Percentiles rank a stretch among this genome's conserved stretches.
phyloP scores from a whole-genome alignment of 2,329 filamentous ascomycete genomes.

The Apiospora arundinis region DNA sequence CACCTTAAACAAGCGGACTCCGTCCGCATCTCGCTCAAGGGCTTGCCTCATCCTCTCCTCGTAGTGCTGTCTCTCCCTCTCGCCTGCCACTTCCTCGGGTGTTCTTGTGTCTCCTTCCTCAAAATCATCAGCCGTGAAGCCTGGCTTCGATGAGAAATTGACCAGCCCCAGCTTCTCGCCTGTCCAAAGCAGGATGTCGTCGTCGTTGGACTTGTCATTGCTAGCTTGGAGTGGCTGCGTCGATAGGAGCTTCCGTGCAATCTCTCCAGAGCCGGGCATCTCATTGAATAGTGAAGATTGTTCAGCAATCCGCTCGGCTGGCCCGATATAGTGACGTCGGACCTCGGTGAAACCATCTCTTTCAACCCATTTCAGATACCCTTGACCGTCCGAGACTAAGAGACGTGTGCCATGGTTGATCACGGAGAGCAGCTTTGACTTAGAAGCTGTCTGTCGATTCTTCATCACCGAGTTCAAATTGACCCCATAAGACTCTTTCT shows the following conservation, averaged over 20 bases:
- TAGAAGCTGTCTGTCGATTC: constrained; percentile 84
- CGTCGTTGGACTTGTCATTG: constrained; percentile 50
- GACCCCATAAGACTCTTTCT: constrained; percentile 31
- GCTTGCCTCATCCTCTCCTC: constrained; percentile 75
- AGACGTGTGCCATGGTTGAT: constrained; percentile 82
- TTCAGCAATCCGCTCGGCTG: constrained; percentile 54
- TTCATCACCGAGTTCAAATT: constrained; percentile 62
- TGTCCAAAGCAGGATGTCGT: constrained; percentile 86
- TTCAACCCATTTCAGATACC: constrained; percentile 89
- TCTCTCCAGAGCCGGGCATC: constrained; percentile 67
- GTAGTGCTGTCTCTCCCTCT: constrained; percentile 66
- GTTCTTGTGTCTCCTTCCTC: constrained; percentile 48
- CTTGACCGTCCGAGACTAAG: constrained; percentile 83
- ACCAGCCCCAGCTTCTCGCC: constrained; percentile 82
- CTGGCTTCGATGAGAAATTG: constrained; percentile 61
- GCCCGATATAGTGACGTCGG: constrained; percentile 60
- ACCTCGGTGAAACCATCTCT: constrained; percentile 75
- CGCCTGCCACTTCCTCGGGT: constrained; percentile 55
- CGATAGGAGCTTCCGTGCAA: constrained; percentile 80
- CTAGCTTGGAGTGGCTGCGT: constrained; percentile 49
- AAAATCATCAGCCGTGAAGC: constrained; percentile 59
- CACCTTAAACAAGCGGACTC: constrained; percentile 75
- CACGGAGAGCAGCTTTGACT: constrained; percentile 82
- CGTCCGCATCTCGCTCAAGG: constrained; percentile 78
- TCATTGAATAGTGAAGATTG: constrained; percentile 59